phyloP scores from a whole-genome alignment of 306 rosid genomes.

The Rosa chinensis region DNA sequence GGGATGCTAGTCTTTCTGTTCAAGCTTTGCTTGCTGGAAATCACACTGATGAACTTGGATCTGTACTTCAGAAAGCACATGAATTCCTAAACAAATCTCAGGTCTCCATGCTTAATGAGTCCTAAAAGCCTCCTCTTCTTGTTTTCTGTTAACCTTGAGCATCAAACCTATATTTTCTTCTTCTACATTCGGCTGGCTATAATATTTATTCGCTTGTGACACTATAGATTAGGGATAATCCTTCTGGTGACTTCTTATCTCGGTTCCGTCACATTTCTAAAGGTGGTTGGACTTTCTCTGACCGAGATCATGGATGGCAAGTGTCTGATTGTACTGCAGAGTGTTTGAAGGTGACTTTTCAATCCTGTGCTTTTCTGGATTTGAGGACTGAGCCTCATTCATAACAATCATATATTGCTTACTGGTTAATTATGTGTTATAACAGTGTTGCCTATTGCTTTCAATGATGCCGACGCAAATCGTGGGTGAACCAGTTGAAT shows the following conservation, averaged over 20 bases:
- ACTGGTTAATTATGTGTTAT: not conserved
- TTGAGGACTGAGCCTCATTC: not conserved
- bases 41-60: constrained; percentile 25
- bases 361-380: not conserved
- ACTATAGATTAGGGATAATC: constrained; percentile 26
- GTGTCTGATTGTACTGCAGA: constrained; percentile 46
- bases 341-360: constrained; percentile 23
- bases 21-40: constrained; percentile 39
- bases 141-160: not conserved
- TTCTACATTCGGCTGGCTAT: not conserved
- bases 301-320: constrained; percentile 45
- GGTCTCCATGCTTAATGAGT: not conserved
- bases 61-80: constrained; percentile 27
- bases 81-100: constrained; percentile 32
- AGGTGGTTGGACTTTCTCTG: constrained; percentile 46
- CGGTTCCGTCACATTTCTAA: constrained; percentile 41
- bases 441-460: constrained; percentile 25
- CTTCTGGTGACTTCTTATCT: constrained; percentile 19
- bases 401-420: not conserved
- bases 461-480: constrained; percentile 8
- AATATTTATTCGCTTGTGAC: not conserved
- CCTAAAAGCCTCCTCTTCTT: not conserved
- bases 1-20: constrained; percentile 31
- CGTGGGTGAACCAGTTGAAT: constrained; percentile 27
- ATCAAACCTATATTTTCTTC: no score